These are phyloP conservation scores for Tetrapisispora pingtungensis DNA, from an alignment of 805 yeast species.

Conservation along the genomic window DNA sequence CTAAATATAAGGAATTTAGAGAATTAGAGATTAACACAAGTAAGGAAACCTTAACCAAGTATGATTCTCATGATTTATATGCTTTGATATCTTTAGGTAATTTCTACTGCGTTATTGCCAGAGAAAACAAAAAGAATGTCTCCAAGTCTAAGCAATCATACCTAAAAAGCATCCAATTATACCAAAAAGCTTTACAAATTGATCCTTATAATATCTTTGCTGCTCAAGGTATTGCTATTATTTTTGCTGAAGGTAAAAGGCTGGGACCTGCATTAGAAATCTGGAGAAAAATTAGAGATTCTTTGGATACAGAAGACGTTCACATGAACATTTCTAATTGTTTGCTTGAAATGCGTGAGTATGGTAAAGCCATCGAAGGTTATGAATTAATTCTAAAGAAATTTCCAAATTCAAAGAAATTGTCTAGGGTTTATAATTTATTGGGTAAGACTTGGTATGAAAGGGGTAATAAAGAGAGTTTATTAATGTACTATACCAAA, in stretches of 20 bases:
- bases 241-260: slow-evolving; percentile 77
- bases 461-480: slow-evolving; percentile 62
- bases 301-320: slow-evolving; percentile 73
- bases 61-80: slow-evolving; percentile 80
- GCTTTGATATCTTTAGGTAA: slow-evolving; percentile 87
- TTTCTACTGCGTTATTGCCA: slow-evolving; percentile 70
- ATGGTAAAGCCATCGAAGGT: slow-evolving; percentile 74
- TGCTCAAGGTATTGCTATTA: slow-evolving; percentile 94
- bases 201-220: slow-evolving; percentile 88
- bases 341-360: slow-evolving; percentile 70
- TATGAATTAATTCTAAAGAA: slow-evolving; percentile 71
- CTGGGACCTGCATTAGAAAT: slow-evolving; percentile 71
- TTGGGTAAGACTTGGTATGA: slow-evolving; percentile 84
- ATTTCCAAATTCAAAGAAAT: slow-evolving; percentile 49
- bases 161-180: slow-evolving; percentile 84
- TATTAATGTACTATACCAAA: slow-evolving; percentile 45
- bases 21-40: slow-evolving; percentile 69
- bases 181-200: slow-evolving; percentile 73
- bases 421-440: slow-evolving; percentile 55
- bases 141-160: slow-evolving; percentile 57
- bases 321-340: slow-evolving; percentile 86
- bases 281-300: slow-evolving; percentile 80
- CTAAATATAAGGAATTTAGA: slow-evolving; percentile 34
- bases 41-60: slow-evolving; percentile 71
- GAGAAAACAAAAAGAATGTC: slow-evolving; percentile 47